Conservation (phyloP, 1,139 yeast genomes). For the Lodderomyces metapsilosis region DNA sequence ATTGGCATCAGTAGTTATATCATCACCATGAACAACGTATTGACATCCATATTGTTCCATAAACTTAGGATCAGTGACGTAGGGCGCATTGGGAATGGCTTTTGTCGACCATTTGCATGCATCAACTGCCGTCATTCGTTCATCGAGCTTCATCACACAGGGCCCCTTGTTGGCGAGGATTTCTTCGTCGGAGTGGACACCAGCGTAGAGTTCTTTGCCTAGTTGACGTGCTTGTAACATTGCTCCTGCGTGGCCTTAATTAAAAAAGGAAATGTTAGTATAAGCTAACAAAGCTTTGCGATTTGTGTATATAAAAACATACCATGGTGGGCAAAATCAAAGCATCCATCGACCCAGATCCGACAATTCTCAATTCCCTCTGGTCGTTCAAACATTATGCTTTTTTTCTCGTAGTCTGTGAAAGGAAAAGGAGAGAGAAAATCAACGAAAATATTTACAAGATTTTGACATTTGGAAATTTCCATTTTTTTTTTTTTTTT, state of each 20-base stretch:
- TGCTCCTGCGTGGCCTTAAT: constrained; percentile 86
- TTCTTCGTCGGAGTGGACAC: constrained; percentile 90
- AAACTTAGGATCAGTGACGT: constrained; percentile 85
- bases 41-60: constrained; percentile 74
- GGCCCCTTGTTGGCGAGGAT: constrained; percentile 84
- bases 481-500: too few species aligned
- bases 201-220: constrained; percentile 74
- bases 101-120: constrained; percentile 89
- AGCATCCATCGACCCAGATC: constrained; percentile 97
- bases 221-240: constrained; percentile 86
- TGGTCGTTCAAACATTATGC: constrained; percentile 41
- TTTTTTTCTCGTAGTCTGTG: background rate
- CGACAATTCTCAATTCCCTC: constrained; percentile 42
- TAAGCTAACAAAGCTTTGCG: constrained; percentile 11
- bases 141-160: constrained; percentile 83
- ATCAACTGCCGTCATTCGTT: constrained; percentile 77
- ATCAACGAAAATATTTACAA: too few species aligned
- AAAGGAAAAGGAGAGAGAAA: background rate
- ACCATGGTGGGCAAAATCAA: constrained; percentile 97
- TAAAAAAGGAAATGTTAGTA: constrained; percentile 5
- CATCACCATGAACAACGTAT: constrained; percentile 97
- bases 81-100: constrained; percentile 80
- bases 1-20: constrained; percentile 91
- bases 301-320: too few species aligned
- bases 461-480: too few species aligned